These are phyloP conservation scores for Penicillium samsonianum DNA, from an alignment of 495 filamentous ascomycete genomes.

Conservation along the genomic window DNA sequence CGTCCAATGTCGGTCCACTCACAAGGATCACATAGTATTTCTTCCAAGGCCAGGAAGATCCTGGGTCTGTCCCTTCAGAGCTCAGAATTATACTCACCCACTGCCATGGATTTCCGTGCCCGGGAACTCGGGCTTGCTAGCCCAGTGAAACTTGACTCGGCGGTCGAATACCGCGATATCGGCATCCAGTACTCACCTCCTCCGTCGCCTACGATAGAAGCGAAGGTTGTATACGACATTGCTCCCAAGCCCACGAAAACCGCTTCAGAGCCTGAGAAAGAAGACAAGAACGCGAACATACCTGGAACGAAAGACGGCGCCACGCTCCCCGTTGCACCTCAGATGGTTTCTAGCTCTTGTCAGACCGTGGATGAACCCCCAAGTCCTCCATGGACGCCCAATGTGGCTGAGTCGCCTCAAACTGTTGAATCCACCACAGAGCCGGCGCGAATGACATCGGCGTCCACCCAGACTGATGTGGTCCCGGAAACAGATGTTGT, in stretches of 20 bases:
- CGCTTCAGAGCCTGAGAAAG: not conserved
- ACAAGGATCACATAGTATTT: constrained; percentile 39
- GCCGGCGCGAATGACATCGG: constrained; percentile 46
- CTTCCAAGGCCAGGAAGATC: constrained; percentile 52
- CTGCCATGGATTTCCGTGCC: constrained; percentile 24
- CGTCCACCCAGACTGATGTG: constrained; percentile 72
- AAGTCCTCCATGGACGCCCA: constrained; percentile 70
- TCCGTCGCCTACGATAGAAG: constrained; percentile 61
- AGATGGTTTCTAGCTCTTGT: constrained; percentile 70
- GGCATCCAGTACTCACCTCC: constrained; percentile 83
- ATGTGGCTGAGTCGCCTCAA: constrained; percentile 38
- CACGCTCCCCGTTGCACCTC: constrained; percentile 33
- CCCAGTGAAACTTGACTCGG: constrained; percentile 14
- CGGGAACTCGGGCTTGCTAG: constrained; percentile 16
- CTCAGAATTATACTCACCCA: constrained; percentile 25
- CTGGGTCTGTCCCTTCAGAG: constrained; percentile 48
- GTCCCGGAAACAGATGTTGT: constrained; percentile 12
- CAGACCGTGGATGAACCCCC: constrained; percentile 69
- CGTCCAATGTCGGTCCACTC: constrained; percentile 47
- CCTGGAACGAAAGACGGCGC: constrained; percentile 31
- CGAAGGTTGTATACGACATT: constrained; percentile 4
- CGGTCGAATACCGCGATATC: constrained; percentile 63
- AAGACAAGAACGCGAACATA: not conserved
- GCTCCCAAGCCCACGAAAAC: not conserved
- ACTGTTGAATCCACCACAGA: constrained; percentile 15